Base-by-base conservation (phyloP, 805 yeast species). In the Saccharomycopsis sp. region DNA sequence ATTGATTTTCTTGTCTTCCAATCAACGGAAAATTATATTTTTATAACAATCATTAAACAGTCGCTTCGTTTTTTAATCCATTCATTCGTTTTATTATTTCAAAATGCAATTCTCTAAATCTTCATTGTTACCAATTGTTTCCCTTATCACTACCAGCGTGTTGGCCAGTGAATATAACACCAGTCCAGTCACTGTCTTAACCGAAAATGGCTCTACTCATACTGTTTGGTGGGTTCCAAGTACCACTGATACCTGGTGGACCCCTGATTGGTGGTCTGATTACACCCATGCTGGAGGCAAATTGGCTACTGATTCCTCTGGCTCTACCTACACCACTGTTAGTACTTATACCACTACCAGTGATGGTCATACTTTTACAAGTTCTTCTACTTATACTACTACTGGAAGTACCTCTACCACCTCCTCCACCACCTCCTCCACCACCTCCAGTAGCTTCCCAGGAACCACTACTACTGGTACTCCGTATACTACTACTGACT, bases 181-280 rank as follows among this genome's bases (percentile, higher is more conserved):
- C 20, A 21, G 40, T 21, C 45, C 45, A 30, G 48, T 31, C 28
- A 45, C 48, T 21, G 46, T 45, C 19, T 26, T 45, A 32, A 45
- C 45, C 34, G 26, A 45, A 18, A 36, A 36, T 19, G 45, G 45
- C 26, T 20, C 46, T 27, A 27, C 45, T 18, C 34, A 41, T 15
- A 45, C 48, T 31, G 42, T 45, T 38, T 45, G 48, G 48, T 45
- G 48, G 48, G 48, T 45, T 17, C 48, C 48, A 37, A 20, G 42
- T 25, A 34, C 41, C 34, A 45, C 46, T 17, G 32, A 39, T 21
- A 34, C 31, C 37, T 44, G 41, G 42, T 45, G 45, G 45, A 45
- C 48, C 13, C 48, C 48, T 37, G 36, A 28, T 14, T 45, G 48
- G 48, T 45, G 48, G 48, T 17, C 29, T 27, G 48, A 38, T 29